Evolutionary conservation across 768 basidiomycete genomes (phyloP), one percentile per base, ranked within the genome.

Genomic region (Symmetrospora coprosmae): DNA sequence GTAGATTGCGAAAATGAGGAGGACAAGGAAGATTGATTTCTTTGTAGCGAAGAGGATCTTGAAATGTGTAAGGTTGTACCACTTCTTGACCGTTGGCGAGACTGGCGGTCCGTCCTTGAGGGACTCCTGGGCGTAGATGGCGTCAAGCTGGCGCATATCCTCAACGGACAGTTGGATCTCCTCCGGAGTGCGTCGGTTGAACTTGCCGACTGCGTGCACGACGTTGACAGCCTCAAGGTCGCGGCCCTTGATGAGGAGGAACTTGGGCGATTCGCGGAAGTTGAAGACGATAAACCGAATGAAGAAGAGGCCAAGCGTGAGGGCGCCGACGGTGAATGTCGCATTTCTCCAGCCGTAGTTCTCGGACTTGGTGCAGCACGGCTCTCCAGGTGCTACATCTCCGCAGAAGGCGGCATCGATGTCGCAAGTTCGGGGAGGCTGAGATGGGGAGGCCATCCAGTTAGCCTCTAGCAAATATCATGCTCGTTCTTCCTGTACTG

Each of bases 301-400:
- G 64, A 71, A 58, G 67, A 75, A 75, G 50, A 75, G 65, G 47
- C 65, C 35, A 35, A 74, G 65, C 5, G 73, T 73, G 39, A 74
- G 65, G 11, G 50, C 46, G 34, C 73, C 74, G 31, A 73, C 64
- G 21, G 67, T 65, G 65, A 73, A 66, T n/a, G 69, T 55, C 19
- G 64, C 55, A 65, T 73, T 73, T 17, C 74, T 62, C 74, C 74
- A 75, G 17, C 74, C 74, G 71, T 73, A 73, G 65, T 75, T 75
- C 48, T 40, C 47, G 0, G 64, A 62, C 21, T 68, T 68, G 0
- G 66, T 60, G 65, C 74, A 75, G 67, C 74, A 74, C 1, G 70
- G 64, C 21, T 31, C 68, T n/a, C 67, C 69, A 5, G 50, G 49
- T 9, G 9, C 66, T 17, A 30, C 37, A 21, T 34, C 43, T 4